Evolutionary conservation across 2,329 filamentous ascomycete genomes (phyloP).

Genomic region (Reticulascus tulasneorum): DNA sequence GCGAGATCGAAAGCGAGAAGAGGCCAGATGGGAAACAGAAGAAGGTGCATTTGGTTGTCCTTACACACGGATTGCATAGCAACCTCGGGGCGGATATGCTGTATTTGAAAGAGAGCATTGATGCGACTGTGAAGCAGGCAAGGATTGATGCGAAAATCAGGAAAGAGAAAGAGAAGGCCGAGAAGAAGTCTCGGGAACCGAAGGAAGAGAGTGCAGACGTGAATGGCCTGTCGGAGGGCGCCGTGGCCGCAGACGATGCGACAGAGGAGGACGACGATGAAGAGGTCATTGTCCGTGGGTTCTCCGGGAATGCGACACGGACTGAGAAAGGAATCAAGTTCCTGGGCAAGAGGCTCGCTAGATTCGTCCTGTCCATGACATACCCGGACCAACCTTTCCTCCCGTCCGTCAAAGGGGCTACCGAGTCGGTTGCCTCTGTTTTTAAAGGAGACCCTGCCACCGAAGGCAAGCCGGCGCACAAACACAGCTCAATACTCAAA

Average conservation of each 20-base stretch:
- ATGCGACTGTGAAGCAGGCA: conserved; percentile 72
- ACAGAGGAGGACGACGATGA: conserved; percentile 54
- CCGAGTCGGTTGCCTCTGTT: conserved; percentile 29
- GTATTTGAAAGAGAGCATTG: conserved; percentile 95
- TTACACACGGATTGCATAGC: conserved; percentile 93
- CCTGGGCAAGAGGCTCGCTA: conserved; percentile 87
- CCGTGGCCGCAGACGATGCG: conserved; percentile 2
- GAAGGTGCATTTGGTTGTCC: conserved; percentile 82
- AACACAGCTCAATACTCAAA: conserved; percentile 57
- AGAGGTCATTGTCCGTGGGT: conserved; percentile 85
- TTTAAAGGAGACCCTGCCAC: conserved; percentile 34
- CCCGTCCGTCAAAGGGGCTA: conserved; percentile 53
- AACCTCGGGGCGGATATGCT: conserved; percentile 96
- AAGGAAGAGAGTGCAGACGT: neutral
- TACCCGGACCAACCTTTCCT: conserved; percentile 91
- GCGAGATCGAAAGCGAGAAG: conserved; percentile 23
- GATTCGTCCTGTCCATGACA: conserved; percentile 83
- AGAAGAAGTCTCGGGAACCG: conserved; percentile 15
- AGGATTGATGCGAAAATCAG: conserved; percentile 64
- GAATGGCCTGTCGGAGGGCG: neutral
- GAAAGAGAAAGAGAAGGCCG: conserved; percentile 45
- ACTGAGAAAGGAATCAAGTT: conserved; percentile 97
- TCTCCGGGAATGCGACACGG: conserved; percentile 81
- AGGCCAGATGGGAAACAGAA: conserved; percentile 54
- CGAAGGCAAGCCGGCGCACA: conserved; percentile 47